Evolutionary conservation across 306 rosid species (phyloP).

Genomic region (Mimosa pudica): DNA sequence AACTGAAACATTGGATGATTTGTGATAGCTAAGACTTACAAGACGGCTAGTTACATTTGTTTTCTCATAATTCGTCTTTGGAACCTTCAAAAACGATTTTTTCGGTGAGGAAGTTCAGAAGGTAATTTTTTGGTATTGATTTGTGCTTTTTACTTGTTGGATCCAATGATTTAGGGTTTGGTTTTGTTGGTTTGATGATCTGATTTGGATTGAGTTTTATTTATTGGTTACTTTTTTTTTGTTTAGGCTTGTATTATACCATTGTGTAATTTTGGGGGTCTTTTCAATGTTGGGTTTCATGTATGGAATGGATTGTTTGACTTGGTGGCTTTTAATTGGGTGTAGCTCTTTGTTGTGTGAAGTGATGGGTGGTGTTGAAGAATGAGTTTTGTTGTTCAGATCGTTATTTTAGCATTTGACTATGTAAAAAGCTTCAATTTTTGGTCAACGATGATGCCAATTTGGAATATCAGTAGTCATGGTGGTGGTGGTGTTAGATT

Average conservation of each 20-base stretch:
- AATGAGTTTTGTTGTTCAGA: conserved; percentile 15
- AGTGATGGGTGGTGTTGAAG: conserved; percentile 27
- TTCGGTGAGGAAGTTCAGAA: conserved; percentile 99
- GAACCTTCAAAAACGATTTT: too few species aligned
- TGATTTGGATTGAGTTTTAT: conserved; percentile 54
- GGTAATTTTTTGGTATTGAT: conserved; percentile 59
- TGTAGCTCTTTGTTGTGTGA: too few species aligned
- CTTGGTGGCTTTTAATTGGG: conserved; percentile 10
- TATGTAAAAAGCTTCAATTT: background rate
- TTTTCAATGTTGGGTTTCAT: conserved; percentile 41
- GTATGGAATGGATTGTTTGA: conserved; percentile 31
- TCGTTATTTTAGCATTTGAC: conserved; percentile 14
- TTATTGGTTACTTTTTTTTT: conserved; percentile 15
- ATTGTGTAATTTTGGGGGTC: conserved; percentile 39
- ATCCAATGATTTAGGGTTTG: conserved; percentile 85
- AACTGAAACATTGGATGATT: conserved; percentile 24
- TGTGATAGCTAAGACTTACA: conserved; percentile 37
- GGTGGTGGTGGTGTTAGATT: conserved; percentile 1
- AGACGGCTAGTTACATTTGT: conserved; percentile 45
- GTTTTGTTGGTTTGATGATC: conserved; percentile 58
- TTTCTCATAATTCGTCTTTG: conserved; percentile 43
- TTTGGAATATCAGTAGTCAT: conserved; percentile 28
- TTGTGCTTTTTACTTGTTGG: conserved; percentile 39
- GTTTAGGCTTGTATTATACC: conserved; percentile 32
- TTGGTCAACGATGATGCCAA: conserved; percentile 16